phyloP scores from a whole-genome alignment of 495 filamentous ascomycete species.

The Hypoxylon fuscum region DNA sequence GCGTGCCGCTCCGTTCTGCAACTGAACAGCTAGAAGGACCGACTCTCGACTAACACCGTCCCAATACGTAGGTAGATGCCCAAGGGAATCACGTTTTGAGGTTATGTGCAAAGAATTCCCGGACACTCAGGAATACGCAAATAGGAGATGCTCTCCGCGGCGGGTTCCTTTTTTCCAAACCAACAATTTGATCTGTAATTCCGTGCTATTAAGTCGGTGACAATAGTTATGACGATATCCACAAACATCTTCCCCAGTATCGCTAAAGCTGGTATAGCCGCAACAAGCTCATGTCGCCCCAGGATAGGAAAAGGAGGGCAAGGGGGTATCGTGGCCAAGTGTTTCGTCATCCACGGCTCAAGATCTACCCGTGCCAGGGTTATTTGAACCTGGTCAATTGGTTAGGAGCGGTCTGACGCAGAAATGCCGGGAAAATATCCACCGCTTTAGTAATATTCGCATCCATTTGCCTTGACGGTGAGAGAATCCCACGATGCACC shows the following conservation, averaged over 20 bases:
- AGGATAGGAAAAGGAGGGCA: slow-evolving; percentile 27
- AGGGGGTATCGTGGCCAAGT: slow-evolving; percentile 38
- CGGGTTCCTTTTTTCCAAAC: slow-evolving; percentile 8
- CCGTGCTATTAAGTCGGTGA: slow-evolving; percentile 10
- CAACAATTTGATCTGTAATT: slow-evolving; percentile 24
- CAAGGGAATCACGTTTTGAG: slow-evolving; percentile 15
- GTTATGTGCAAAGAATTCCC: slow-evolving; percentile 3
- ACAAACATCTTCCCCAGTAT: slow-evolving; percentile 17
- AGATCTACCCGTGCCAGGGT: slow-evolving; percentile 40
- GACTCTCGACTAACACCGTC: slow-evolving; percentile 35
- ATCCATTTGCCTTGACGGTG: slow-evolving; percentile 27
- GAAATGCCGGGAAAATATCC: slow-evolving; percentile 22
- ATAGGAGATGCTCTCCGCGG: slow-evolving; percentile 20
- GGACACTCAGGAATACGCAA: slow-evolving; percentile 2
- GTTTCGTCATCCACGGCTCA: slow-evolving; percentile 44
- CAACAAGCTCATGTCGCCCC: neutral
- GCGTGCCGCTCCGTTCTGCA: slow-evolving; percentile 31
- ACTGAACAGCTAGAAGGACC: slow-evolving; percentile 39
- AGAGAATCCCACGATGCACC: slow-evolving; percentile 14
- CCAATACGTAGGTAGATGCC: slow-evolving; percentile 17
- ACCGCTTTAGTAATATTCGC: slow-evolving; percentile 35
- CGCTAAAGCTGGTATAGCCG: slow-evolving; percentile 7
- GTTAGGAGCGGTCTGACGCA: slow-evolving; percentile 33
- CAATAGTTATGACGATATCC: slow-evolving; percentile 5
- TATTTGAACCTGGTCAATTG: slow-evolving; percentile 25